Conservation (phyloP, 768 basidiomycete species). For the Boletus vinaceobasis region DNA sequence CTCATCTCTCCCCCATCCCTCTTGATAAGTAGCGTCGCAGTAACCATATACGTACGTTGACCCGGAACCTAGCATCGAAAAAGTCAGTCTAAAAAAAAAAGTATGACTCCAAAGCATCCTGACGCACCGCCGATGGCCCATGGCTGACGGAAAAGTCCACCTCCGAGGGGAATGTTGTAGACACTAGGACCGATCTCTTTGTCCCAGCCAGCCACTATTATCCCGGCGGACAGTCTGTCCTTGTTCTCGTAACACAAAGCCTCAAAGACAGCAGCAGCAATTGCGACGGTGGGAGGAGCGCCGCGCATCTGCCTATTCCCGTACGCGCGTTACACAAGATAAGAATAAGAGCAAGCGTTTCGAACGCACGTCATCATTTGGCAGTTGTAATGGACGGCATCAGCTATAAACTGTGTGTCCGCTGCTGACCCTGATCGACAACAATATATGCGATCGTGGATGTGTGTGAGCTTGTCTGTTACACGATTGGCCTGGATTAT, state of each 20-base stretch:
- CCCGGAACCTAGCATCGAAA: slow-evolving; percentile 64
- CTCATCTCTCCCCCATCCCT: slow-evolving; percentile 87
- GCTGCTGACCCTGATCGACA: slow-evolving; percentile 98
- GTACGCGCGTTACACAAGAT: slow-evolving; percentile 1
- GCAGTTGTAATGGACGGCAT: slow-evolving; percentile 78
- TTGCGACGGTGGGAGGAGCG: slow-evolving; percentile 71
- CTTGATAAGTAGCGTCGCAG: slow-evolving; percentile 96
- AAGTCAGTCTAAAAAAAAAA: background rate
- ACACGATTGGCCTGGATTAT: slow-evolving; percentile 84
- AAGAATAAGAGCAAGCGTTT: background rate
- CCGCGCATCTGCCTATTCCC: slow-evolving; percentile 52
- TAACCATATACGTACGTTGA: slow-evolving; percentile 99
- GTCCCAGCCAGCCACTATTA: slow-evolving; percentile 99
- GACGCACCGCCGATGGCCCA: slow-evolving; percentile 95
- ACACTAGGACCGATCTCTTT: slow-evolving; percentile 86
- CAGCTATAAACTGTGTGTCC: slow-evolving; percentile 96
- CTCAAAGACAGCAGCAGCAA: slow-evolving; percentile 82
- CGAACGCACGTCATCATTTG: slow-evolving; percentile 67
- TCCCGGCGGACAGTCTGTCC: slow-evolving; percentile 82
- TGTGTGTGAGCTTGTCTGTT: slow-evolving; percentile 94
- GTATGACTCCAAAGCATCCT: background rate
- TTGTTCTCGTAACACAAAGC: slow-evolving; percentile 92
- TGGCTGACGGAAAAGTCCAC: slow-evolving; percentile 93
- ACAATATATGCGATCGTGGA: slow-evolving; percentile 98
- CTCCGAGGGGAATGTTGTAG: slow-evolving; percentile 95